Conservation (phyloP, 352 stramenopile genomes). For the Hyaloperonospora arabidopsidis region DNA sequence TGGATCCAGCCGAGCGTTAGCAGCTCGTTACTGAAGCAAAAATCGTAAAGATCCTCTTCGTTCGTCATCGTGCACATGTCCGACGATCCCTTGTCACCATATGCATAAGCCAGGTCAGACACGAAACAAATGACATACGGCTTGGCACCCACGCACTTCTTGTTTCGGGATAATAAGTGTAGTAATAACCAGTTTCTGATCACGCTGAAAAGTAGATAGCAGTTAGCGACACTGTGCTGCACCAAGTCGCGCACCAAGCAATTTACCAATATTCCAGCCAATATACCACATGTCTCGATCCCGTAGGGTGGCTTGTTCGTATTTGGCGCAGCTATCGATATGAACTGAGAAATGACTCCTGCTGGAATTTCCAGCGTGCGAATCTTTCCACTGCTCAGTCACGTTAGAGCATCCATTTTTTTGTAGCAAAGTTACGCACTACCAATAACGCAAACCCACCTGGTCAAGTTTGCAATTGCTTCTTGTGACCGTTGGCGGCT, state of each 20-base stretch:
- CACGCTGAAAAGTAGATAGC: constrained; percentile 27
- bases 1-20: constrained; percentile 90
- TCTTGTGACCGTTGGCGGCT: constrained; percentile 51
- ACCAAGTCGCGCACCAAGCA: neutral
- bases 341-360: constrained; percentile 70
- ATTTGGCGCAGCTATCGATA: constrained; percentile 68
- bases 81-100: constrained; percentile 52
- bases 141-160: constrained; percentile 33
- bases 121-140: neutral
- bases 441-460: constrained; percentile 27
- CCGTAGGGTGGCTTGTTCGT: constrained; percentile 64
- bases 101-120: neutral
- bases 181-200: constrained; percentile 55
- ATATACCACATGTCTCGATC: constrained; percentile 87
- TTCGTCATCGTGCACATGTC: constrained; percentile 85
- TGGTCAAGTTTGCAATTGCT: constrained; percentile 50
- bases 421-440: too few relatives aligned
- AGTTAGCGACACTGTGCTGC: neutral
- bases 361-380: constrained; percentile 65
- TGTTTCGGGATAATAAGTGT: constrained; percentile 86
- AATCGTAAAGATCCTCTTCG: constrained; percentile 85
- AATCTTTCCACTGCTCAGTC: constrained; percentile 39
- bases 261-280: constrained; percentile 65
- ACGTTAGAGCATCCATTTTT: constrained; percentile 10
- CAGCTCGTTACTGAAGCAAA: constrained; percentile 77